Evolutionary conservation across 495 filamentous ascomycete genomes (phyloP), one percentile per base, ranked within the genome.

Genomic region (Aspergillus sclerotioniger): DNA sequence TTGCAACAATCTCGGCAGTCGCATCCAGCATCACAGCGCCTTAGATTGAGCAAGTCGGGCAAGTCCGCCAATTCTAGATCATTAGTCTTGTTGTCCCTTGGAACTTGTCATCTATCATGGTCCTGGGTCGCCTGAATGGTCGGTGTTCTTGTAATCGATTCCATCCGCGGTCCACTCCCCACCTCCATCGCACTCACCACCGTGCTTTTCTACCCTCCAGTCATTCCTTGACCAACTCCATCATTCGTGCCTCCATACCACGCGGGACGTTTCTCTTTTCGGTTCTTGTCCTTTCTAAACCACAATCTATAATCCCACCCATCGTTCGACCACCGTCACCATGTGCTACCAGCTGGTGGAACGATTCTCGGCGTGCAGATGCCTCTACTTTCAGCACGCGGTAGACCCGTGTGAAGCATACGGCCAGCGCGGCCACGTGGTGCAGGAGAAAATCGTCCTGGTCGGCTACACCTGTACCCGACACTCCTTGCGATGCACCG

Each of bases 301-400:
- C 52, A 31, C 17, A 32, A 45, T 17, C 50, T 29, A 32, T 47
- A 47, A 25, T 25, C 25, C 12, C 44, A 47, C 16, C 44, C 20
- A 12, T 25, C 47, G 10, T 10, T 46, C 19, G 25, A 20, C 9
- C 16, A 17, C 53, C 13, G 16, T 39, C 69, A 80, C 39, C 57
- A 91, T 91, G 88, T 91, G 88, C 66, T 84, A 85, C 64, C 80
- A 87, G 70, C 68, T 91, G 54, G 74, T 88, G 65, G 88, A 91
- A 64, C 84, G 85, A 46, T 93, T 88, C 73, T 84, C 90, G 4
- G 90, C 84, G 56, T 93, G 90, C 82, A 80, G 83, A 58, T 93
- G 90, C 68, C 77, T 91, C 62, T 93, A 93, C 76, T 89, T 89
- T 76, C 78, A 84, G 54, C 90, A 93, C 71, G 82, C 85, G 16